phyloP scores from a whole-genome alignment of 768 basidiomycete species.

The Suillus weaverae region DNA sequence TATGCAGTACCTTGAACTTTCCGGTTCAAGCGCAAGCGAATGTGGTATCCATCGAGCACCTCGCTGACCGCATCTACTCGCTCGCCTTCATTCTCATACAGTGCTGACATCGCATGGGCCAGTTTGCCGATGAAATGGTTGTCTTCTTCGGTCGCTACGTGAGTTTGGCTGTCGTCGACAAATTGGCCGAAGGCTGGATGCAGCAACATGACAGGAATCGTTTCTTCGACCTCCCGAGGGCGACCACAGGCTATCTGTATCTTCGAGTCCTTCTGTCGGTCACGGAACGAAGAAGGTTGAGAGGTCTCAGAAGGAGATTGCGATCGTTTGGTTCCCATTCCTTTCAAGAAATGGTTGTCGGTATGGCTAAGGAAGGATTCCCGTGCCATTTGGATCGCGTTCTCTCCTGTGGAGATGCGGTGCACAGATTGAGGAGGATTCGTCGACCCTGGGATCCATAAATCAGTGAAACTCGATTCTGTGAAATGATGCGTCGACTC shows the following conservation, averaged over 20 bases:
- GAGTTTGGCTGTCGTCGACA: slow-evolving; percentile 25
- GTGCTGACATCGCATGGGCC: slow-evolving; percentile 19
- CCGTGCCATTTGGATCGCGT: too few relatives aligned
- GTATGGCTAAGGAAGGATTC: too few relatives aligned
- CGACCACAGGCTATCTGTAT: slow-evolving; percentile 12
- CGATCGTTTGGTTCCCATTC: too few relatives aligned
- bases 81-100: slow-evolving; percentile 19
- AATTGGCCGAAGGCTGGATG: slow-evolving; percentile 20
- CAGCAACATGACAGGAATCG: slow-evolving; percentile 23
- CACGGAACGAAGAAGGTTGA: slow-evolving; percentile 2
- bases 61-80: slow-evolving; percentile 8
- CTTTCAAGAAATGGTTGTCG: too few relatives aligned
- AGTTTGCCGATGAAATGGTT: slow-evolving; percentile 18
- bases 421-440: too few relatives aligned
- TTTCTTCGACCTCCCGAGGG: slow-evolving; percentile 9
- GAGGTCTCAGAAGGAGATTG: neutral
- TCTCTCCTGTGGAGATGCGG: too few relatives aligned
- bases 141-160: slow-evolving; percentile 24
- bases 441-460: too few relatives aligned
- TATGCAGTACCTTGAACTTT: neutral
- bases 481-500: too few relatives aligned
- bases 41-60: slow-evolving; percentile 15
- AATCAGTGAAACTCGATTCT: too few relatives aligned
- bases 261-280: neutral
- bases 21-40: neutral